phyloP scores from a whole-genome alignment of 345 rosid genomes.

The Raphanus sativus region DNA sequence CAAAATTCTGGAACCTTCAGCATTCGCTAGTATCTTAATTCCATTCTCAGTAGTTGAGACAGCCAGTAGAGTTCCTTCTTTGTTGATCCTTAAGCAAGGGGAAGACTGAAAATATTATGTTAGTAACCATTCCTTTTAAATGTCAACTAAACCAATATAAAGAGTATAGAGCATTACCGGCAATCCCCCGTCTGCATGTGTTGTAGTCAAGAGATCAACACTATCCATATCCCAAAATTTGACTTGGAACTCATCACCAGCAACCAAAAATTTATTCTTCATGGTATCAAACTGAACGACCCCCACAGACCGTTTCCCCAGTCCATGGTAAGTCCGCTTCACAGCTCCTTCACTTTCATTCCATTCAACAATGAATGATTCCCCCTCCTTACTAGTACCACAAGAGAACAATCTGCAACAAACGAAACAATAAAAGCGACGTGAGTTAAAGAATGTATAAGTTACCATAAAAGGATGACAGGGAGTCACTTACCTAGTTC shows the following conservation, averaged over 20 bases:
- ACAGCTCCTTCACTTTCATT: slow-evolving; percentile 73
- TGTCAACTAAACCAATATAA: slow-evolving; percentile 4
- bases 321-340: slow-evolving; percentile 61
- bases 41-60: slow-evolving; percentile 68
- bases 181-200: slow-evolving; percentile 64
- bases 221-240: slow-evolving; percentile 83
- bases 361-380: slow-evolving; percentile 70
- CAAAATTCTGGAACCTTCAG: slow-evolving; percentile 61
- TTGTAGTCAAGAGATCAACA: slow-evolving; percentile 53
- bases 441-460: slow-evolving; percentile 19
- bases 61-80: slow-evolving; percentile 67
- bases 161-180: slow-evolving; percentile 47
- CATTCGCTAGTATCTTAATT: slow-evolving; percentile 60
- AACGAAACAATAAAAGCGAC: background rate
- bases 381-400: slow-evolving; percentile 69
- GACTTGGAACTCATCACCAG: slow-evolving; percentile 67
- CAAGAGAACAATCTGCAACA: slow-evolving; percentile 62
- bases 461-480: background rate
- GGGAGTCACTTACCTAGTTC: slow-evolving; percentile 44
- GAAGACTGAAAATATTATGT: slow-evolving; percentile 49
- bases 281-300: slow-evolving; percentile 74
- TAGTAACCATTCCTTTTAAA: slow-evolving; percentile 19
- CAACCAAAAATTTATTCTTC: slow-evolving; percentile 63
- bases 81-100: slow-evolving; percentile 67
- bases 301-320: slow-evolving; percentile 60